Conservation (phyloP, 768 basidiomycete genomes). For the Russula ochroleuca region DNA sequence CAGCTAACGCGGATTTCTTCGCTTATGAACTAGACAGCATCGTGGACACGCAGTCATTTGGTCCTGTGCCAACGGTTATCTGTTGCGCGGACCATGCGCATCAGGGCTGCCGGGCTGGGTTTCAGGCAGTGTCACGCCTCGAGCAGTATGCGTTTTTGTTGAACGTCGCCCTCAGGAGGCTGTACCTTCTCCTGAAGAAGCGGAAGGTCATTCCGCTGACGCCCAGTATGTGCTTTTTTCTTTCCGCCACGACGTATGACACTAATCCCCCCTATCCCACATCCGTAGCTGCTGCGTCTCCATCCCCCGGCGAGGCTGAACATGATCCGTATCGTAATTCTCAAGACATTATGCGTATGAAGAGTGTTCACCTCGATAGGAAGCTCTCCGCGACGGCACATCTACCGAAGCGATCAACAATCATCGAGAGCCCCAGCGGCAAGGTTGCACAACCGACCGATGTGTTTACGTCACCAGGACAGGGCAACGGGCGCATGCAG, state of each 20-base stretch:
- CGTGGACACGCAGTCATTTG: constrained; percentile 65
- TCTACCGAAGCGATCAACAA: constrained; percentile 87
- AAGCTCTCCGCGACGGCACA: constrained; percentile 93
- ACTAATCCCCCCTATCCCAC: constrained; percentile 25
- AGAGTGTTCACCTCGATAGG: constrained; percentile 89
- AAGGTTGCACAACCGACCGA: constrained; percentile 76
- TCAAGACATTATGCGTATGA: constrained; percentile 89
- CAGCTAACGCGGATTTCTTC: constrained; percentile 77
- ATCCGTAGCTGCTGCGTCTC: constrained; percentile 34
- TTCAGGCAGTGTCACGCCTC: constrained; percentile 86
- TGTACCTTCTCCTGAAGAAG: constrained; percentile 84
- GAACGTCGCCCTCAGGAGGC: constrained; percentile 87
- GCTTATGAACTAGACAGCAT: constrained; percentile 68
- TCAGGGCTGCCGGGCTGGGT: constrained; percentile 62
- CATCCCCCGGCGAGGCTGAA: constrained; percentile 36
- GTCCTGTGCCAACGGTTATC: constrained; percentile 66
- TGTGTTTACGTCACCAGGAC: constrained; percentile 35
- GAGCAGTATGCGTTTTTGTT: constrained; percentile 98
- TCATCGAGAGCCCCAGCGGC: constrained; percentile 92
- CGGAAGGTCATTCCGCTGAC: constrained; percentile 85
- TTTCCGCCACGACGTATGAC: constrained; percentile 23
- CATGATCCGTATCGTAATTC: constrained; percentile 83
- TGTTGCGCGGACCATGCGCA: constrained; percentile 77
- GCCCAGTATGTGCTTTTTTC: constrained; percentile 48
- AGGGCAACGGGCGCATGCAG: constrained; percentile 43